These are phyloP conservation scores for Bruguiera sexangula DNA, from an alignment of 345 rosid species.

Conservation along the genomic window DNA sequence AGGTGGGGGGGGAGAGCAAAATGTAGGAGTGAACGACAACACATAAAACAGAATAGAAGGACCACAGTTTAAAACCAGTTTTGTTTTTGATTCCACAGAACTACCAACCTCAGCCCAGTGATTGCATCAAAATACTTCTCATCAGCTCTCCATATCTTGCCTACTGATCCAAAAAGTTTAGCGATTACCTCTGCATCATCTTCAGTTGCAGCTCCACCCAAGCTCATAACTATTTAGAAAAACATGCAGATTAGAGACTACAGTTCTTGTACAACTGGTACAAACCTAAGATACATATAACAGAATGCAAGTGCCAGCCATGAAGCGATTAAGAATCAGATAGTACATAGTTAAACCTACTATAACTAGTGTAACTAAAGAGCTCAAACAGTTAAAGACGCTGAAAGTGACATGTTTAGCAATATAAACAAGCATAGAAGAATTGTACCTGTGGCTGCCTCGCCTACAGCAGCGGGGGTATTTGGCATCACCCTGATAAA, in stretches of 20 bases:
- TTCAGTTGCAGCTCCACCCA: slow-evolving; percentile 71
- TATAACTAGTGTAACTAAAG: background rate
- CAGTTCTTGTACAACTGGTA: slow-evolving; percentile 3
- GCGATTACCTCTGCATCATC: slow-evolving; percentile 69
- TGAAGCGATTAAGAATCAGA: background rate
- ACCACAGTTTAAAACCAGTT: no score
- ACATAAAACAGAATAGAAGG: no score
- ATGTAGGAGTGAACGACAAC: background rate
- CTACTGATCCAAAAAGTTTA: slow-evolving; percentile 72
- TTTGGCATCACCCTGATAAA: slow-evolving; percentile 90
- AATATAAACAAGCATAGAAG: background rate
- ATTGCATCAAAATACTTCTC: slow-evolving; percentile 88
- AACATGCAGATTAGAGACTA: slow-evolving; percentile 15
- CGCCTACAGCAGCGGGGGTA: slow-evolving; percentile 85
- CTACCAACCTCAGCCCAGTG: slow-evolving; percentile 74
- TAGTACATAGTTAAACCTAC: no score
- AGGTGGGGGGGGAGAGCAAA: background rate
- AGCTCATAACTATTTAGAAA: slow-evolving; percentile 55
- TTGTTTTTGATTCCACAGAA: background rate
- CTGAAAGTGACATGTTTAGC: background rate
- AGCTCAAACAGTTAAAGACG: background rate
- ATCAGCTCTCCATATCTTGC: slow-evolving; percentile 82
- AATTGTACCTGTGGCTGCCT: slow-evolving; percentile 69
- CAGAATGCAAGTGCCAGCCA: background rate
- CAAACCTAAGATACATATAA: slow-evolving; percentile 6